phyloP scores from a whole-genome alignment of 169 alveolate species.

The Plasmodium coatneyi region DNA sequence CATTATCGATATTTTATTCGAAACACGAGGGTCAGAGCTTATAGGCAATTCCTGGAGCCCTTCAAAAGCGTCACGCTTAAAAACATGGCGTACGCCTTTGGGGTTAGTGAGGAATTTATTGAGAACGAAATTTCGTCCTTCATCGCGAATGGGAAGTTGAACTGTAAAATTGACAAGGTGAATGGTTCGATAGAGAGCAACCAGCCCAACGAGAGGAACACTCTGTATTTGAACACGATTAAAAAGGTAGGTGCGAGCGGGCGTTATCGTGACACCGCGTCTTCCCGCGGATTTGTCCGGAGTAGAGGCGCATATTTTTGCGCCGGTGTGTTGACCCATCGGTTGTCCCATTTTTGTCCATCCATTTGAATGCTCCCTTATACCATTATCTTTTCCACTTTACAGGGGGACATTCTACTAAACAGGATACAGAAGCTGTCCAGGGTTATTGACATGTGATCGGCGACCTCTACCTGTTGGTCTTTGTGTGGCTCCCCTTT shows the following conservation, averaged over 20 bases:
- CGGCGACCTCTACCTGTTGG: neutral
- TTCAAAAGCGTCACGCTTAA: constrained; percentile 95
- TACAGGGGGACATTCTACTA: constrained; percentile 91
- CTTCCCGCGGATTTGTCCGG: neutral
- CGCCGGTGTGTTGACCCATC: neutral
- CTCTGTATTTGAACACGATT: constrained; percentile 87
- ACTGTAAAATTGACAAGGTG: constrained; percentile 96
- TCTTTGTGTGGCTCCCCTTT: neutral
- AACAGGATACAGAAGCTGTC: constrained; percentile 94
- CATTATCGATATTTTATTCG: constrained; percentile 91
- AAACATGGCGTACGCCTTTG: constrained; percentile 96
- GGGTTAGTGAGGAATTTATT: constrained; percentile 92
- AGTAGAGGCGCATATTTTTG: neutral
- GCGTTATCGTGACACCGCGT: neutral
- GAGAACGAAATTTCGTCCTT: constrained; percentile 94
- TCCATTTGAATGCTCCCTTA: neutral
- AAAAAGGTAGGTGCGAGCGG: constrained; percentile 82
- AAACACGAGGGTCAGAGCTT: constrained; percentile 96
- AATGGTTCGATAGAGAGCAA: constrained; percentile 94
- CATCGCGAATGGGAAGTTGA: constrained; percentile 92
- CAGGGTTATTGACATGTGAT: constrained; percentile 93
- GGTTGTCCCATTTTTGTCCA: neutral
- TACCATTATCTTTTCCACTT: neutral
- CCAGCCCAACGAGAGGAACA: constrained; percentile 91
- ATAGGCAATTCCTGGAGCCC: constrained; percentile 94